These are phyloP conservation scores for Epichloe festucae DNA, from an alignment of 2,329 filamentous ascomycete genomes.

Conservation along the genomic window DNA sequence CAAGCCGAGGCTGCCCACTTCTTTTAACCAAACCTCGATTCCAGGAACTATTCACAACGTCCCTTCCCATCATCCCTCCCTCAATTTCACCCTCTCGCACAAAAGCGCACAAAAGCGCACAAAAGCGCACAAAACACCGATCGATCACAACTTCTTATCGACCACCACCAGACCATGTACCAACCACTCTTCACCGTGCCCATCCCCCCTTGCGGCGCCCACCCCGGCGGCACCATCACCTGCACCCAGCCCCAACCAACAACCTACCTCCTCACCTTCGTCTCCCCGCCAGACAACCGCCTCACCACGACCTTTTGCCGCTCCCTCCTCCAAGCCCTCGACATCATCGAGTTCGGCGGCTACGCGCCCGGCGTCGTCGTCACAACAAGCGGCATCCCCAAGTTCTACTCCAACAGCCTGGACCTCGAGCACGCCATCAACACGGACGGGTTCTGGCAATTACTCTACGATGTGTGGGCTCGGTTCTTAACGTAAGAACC, in stretches of 20 bases:
- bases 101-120: too few relatives aligned
- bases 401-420: constrained; percentile 78
- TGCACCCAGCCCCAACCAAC: constrained; percentile 46
- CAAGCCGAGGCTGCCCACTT: background rate
- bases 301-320: constrained; percentile 56
- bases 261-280: constrained; percentile 63
- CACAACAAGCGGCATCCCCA: constrained; percentile 60
- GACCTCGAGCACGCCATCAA: constrained; percentile 55
- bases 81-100: background rate
- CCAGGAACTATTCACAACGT: background rate
- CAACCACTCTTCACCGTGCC: constrained; percentile 30
- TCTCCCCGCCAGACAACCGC: constrained; percentile 62
- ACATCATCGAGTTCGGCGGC: constrained; percentile 54
- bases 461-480: constrained; percentile 51
- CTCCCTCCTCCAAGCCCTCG: constrained; percentile 56
- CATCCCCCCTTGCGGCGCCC: constrained; percentile 33
- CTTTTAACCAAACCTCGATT: background rate
- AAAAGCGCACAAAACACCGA: background rate
- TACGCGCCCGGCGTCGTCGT: constrained; percentile 60
- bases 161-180: constrained; percentile 1
- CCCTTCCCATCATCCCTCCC: background rate
- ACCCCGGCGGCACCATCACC: constrained; percentile 44
- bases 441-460: constrained; percentile 48
- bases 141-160: too few relatives aligned
- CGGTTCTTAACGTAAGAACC: constrained; percentile 32